A percentile compares a stretch with the other conserved stretches of the same genome.
These are phyloP conservation scores for Hypoxylon sp. DNA, from an alignment of 2,329 filamentous ascomycete species.

Conservation along the genomic window DNA sequence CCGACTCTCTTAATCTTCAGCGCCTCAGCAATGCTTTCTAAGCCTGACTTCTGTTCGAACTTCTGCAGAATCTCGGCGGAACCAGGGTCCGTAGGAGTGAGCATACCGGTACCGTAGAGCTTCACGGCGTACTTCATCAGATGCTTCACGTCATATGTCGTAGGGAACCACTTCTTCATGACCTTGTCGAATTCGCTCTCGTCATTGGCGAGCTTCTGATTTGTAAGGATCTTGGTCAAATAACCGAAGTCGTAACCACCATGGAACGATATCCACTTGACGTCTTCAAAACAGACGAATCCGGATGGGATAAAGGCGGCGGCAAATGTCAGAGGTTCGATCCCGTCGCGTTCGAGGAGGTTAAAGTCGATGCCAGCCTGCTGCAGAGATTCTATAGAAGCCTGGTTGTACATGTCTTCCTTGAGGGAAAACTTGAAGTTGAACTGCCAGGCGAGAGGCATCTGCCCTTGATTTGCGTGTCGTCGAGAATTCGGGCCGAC, in stretches of 20 bases:
- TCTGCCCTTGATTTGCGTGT: conserved; percentile 61
- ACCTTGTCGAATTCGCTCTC: conserved; percentile 90
- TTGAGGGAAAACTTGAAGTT: conserved; percentile 97
- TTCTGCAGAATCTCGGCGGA: conserved; percentile 82
- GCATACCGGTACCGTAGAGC: conserved; percentile 72
- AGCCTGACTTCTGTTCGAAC: conserved; percentile 88
- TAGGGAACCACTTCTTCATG: conserved; percentile 93
- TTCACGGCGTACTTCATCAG: conserved; percentile 90
- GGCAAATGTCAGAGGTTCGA: conserved; percentile 90
- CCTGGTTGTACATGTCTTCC: conserved; percentile 97
- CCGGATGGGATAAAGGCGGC: conserved; percentile 92
- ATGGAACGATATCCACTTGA: conserved; percentile 98
- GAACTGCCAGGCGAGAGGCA: conserved; percentile 97
- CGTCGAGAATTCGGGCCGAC: conserved; percentile 56
- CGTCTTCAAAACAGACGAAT: conserved; percentile 85
- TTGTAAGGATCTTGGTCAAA: conserved; percentile 91
- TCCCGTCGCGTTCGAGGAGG: conserved; percentile 86
- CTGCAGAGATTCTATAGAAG: conserved; percentile 90
- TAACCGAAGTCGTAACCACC: conserved; percentile 99
- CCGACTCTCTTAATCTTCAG: conserved; percentile 91
- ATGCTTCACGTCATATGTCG: conserved; percentile 96
- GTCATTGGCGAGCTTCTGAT: conserved; percentile 85
- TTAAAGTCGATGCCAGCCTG: conserved; percentile 94
- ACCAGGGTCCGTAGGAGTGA: conserved; percentile 72
- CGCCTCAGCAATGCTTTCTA: conserved; percentile 94